Evolutionary conservation across 345 rosid species (phyloP).

Genomic region (Pistacia atlantica): DNA sequence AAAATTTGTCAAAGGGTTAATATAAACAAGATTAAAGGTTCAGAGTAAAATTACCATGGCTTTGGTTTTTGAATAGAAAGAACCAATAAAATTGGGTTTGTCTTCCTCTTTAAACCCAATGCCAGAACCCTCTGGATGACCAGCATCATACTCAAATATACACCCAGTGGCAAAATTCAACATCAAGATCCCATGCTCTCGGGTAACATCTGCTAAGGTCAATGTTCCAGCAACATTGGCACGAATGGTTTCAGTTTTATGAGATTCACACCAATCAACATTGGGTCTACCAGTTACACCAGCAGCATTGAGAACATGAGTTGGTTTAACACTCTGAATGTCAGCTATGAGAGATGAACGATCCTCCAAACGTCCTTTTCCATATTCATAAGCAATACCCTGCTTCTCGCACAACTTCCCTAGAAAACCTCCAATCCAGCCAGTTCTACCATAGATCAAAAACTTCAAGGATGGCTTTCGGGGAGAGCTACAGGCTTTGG

Average conservation of each 20-base stretch:
- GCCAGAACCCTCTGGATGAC: constrained; percentile 81
- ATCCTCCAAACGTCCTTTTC: constrained; percentile 83
- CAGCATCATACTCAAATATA: constrained; percentile 85
- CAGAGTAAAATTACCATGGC: constrained; percentile 57
- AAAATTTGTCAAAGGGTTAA: background rate
- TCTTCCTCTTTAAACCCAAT: constrained; percentile 85
- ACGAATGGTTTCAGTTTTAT: constrained; percentile 86
- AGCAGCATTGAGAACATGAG: constrained; percentile 90
- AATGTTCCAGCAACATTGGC: constrained; percentile 84
- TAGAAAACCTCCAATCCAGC: constrained; percentile 92
- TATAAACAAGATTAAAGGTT: background rate
- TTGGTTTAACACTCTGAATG: constrained; percentile 67
- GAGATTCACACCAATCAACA: constrained; percentile 97
- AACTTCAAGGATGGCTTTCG: constrained; percentile 57
- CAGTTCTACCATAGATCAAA: constrained; percentile 87
- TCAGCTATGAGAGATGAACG: constrained; percentile 71
- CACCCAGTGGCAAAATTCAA: constrained; percentile 91
- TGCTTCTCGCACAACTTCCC: constrained; percentile 81
- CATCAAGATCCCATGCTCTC: constrained; percentile 73
- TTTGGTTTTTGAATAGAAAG: constrained; percentile 86
- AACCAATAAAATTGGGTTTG: constrained; percentile 75
- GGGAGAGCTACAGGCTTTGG: constrained; percentile 44
- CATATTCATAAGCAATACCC: constrained; percentile 72
- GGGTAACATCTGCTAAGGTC: constrained; percentile 82
- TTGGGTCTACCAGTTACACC: constrained; percentile 95